Percentiles rank a stretch among this genome's conserved stretches.
Conservation (phyloP, 2,329 filamentous ascomycete species). For the Penicillium freii region DNA sequence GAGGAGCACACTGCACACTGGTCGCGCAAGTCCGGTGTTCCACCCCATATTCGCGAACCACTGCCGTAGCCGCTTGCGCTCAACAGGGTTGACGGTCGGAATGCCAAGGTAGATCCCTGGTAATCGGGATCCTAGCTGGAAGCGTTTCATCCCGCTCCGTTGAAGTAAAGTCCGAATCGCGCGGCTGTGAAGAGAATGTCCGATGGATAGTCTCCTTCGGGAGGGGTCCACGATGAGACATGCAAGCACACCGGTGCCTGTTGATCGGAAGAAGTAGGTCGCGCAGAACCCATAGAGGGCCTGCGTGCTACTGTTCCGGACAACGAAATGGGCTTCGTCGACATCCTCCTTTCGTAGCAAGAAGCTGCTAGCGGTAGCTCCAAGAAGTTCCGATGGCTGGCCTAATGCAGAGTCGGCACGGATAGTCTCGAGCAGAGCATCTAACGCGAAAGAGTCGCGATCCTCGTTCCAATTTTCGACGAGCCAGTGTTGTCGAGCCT, state of each 20-base stretch:
- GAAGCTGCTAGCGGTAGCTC: constrained; percentile 71
- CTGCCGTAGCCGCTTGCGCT: constrained; percentile 60
- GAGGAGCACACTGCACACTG: constrained; percentile 70
- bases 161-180: constrained; percentile 74
- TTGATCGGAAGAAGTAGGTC: constrained; percentile 75
- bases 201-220: constrained; percentile 84
- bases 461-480: constrained; percentile 84
- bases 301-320: constrained; percentile 88
- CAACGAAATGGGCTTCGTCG: constrained; percentile 83
- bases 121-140: constrained; percentile 77
- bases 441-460: constrained; percentile 69
- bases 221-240: constrained; percentile 85
- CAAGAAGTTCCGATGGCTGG: constrained; percentile 66
- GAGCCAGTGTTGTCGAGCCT: constrained; percentile 92
- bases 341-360: constrained; percentile 68
- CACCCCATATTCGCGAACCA: constrained; percentile 93
- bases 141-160: constrained; percentile 68
- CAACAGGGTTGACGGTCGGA: constrained; percentile 63
- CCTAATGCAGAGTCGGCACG: constrained; percentile 61
- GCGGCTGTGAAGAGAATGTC: constrained; percentile 81
- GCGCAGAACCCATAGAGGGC: constrained; percentile 89
- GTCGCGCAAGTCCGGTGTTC: constrained; percentile 66
- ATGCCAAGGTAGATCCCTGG: constrained; percentile 86
- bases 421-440: constrained; percentile 70
- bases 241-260: constrained; percentile 71